Evolutionary conservation across 2,329 filamentous ascomycete genomes (phyloP).

Genomic region (Elsinoe ampelina): DNA sequence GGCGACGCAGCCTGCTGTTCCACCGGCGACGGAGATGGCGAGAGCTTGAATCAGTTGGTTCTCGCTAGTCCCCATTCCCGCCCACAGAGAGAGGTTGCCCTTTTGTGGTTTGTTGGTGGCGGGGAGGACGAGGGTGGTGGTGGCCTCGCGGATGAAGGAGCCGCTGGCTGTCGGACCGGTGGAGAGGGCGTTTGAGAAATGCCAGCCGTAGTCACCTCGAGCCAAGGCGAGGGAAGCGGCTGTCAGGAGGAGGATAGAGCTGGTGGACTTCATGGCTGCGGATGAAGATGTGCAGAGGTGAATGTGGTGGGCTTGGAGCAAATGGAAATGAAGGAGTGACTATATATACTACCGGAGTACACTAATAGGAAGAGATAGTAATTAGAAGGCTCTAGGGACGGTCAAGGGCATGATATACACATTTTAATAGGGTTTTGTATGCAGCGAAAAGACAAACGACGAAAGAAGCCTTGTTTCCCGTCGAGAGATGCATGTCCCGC

Average conservation of each 20-base stretch:
- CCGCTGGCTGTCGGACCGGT: slow-evolving; percentile 14
- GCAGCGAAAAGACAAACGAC: no score
- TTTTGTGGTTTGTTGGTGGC: slow-evolving; percentile 29
- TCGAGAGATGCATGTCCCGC: neutral
- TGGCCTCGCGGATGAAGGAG: slow-evolving; percentile 38
- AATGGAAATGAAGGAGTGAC: neutral
- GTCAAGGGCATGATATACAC: no score
- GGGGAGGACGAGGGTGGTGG: slow-evolving; percentile 37
- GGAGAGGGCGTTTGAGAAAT: slow-evolving; percentile 4
- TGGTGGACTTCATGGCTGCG: neutral
- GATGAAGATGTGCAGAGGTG: neutral
- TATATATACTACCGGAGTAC: neutral
- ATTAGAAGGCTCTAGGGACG: no score
- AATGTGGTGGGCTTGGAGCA: no score
- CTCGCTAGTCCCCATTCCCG: slow-evolving; percentile 41
- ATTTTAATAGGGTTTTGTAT: no score
- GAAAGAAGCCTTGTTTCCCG: neutral
- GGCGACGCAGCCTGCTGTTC: slow-evolving; percentile 1
- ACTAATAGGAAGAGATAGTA: neutral
- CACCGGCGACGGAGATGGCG: slow-evolving; percentile 11
- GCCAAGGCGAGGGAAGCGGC: neutral
- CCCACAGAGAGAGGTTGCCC: slow-evolving; percentile 37
- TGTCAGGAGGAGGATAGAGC: neutral
- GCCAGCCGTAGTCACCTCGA: neutral
- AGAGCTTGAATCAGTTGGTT: slow-evolving; percentile 42